Percentiles rank a stretch among this genome's conserved stretches.
Conservation (phyloP, 1,139 yeast species). For the Nakaseomyces nivariensis region DNA sequence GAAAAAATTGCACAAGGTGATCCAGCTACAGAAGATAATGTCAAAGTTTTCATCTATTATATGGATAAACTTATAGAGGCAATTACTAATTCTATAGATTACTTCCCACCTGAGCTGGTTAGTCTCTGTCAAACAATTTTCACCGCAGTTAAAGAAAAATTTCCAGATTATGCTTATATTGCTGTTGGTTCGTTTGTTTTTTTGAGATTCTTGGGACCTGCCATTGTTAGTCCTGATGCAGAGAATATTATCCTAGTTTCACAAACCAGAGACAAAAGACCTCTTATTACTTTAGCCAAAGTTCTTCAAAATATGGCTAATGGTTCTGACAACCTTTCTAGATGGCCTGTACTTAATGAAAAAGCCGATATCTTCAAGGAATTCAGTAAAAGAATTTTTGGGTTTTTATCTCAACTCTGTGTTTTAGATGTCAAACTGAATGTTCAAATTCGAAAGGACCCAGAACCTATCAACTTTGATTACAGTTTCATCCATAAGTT, state of each 20-base stretch:
- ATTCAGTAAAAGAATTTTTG: constrained; percentile 38
- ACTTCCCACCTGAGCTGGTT: constrained; percentile 64
- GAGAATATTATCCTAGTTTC: constrained; percentile 37
- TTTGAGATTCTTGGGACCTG: constrained; percentile 80
- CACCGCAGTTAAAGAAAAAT: constrained; percentile 51
- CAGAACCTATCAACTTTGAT: constrained; percentile 29
- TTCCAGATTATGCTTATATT: constrained; percentile 50
- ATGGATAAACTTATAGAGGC: constrained; percentile 50
- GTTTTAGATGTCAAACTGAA: constrained; percentile 13
- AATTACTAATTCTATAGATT: constrained; percentile 45
- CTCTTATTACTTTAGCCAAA: constrained; percentile 73
- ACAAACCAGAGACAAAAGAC: constrained; percentile 48
- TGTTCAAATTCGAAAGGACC: constrained; percentile 13
- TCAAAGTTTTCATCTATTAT: constrained; percentile 45
- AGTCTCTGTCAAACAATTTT: constrained; percentile 67
- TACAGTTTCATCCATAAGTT: constrained; percentile 55
- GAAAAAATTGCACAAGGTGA: constrained; percentile 42
- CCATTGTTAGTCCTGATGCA: constrained; percentile 80
- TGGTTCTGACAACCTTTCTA: constrained; percentile 50
- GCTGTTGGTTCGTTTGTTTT: constrained; percentile 87
- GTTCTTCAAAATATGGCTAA: constrained; percentile 83
- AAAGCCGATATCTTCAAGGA: constrained; percentile 37
- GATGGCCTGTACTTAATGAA: constrained; percentile 46
- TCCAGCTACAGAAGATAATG: constrained; percentile 34
- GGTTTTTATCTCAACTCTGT: constrained; percentile 36